These are phyloP conservation scores for Somion occarium DNA, from an alignment of 1,284 basidiomycete genomes.

Conservation along the genomic window DNA sequence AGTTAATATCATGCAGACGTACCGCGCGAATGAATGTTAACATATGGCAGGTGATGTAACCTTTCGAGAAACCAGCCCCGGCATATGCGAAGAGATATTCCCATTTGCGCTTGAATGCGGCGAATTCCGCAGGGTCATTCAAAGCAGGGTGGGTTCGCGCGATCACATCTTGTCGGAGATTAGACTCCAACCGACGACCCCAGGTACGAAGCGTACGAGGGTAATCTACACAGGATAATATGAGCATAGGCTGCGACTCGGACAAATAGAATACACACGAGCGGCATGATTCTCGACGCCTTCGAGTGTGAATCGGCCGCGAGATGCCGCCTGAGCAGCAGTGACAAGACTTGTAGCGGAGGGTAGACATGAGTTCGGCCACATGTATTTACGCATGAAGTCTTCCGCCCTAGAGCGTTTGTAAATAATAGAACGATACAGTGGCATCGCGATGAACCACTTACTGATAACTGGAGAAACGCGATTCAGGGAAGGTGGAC, in stretches of 20 bases:
- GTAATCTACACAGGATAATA: constrained; percentile 53
- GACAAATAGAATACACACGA: constrained; percentile 39
- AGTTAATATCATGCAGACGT: constrained; percentile 8
- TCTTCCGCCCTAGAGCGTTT: constrained; percentile 60
- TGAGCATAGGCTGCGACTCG: not conserved
- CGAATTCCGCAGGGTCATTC: constrained; percentile 46
- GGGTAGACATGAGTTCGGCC: constrained; percentile 87
- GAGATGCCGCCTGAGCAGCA: constrained; percentile 58
- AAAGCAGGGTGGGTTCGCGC: constrained; percentile 53
- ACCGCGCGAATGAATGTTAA: constrained; percentile 36
- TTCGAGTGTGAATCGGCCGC: constrained; percentile 77
- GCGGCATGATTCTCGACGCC: constrained; percentile 84
- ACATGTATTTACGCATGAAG: constrained; percentile 90
- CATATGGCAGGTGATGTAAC: constrained; percentile 77
- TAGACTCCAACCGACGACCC: constrained; percentile 67
- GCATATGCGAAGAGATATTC: constrained; percentile 76
- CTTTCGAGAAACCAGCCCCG: constrained; percentile 67
- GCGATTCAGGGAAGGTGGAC: constrained; percentile 82
- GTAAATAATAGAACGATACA: constrained; percentile 6
- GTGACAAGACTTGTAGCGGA: constrained; percentile 73
- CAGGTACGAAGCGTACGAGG: constrained; percentile 88
- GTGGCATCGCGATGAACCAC: constrained; percentile 22
- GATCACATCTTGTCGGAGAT: constrained; percentile 53
- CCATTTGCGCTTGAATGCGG: constrained; percentile 71
- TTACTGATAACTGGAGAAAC: constrained; percentile 65